Evolutionary conservation across 1,284 basidiomycete genomes (phyloP), one percentile per base, ranked within the genome.

Genomic region (Cryptococcus sp.): DNA sequence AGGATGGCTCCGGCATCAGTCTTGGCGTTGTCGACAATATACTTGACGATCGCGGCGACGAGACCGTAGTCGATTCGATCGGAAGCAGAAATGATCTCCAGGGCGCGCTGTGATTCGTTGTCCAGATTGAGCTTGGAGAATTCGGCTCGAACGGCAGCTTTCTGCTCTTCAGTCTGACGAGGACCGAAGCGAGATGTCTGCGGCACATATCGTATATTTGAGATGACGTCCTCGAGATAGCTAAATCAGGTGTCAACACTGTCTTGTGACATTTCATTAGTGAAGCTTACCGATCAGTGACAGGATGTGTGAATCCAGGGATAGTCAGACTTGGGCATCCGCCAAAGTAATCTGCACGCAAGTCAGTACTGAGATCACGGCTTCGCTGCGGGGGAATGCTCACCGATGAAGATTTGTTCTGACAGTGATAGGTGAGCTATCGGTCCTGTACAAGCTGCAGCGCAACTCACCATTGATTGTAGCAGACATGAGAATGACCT

Each of bases 321-420:
- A 97, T 96, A 20, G 83, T 85, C 56, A 96, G 81, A 54, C 90
- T 83, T 1, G 92, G 91, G 2, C 91, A 91, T 23, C 85, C 84
- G 58, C 85, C 78, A 72, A 93, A 95, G 76, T 95, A 95, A 57
- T 85, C 82, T 50, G 86, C 79, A 39, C 10, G 44, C 27, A 16
- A 55, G 25, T 49, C 35, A 25, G 31, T 57, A 40, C 27, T 15
- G 47, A 15, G n/a, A 16, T 11, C 51, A 48, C 20, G 23, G 47
- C 46, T n/a, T 39, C 1, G 6, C 13, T 8, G 13, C 31, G n/a
- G n/a, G 38, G 19, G 23, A 22, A 5, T 27, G 64, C 73, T 57
- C 23, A 74, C 71, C 67, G 60, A 79, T 78, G 68, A 95, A 95
- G 22, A 84, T 86, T 66, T 90, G 83, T 62, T 93, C 72, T 68